A percentile compares a stretch with the other conserved stretches of the same genome.
phyloP scores from a whole-genome alignment of 768 basidiomycete genomes.

The Paxillus involutus region DNA sequence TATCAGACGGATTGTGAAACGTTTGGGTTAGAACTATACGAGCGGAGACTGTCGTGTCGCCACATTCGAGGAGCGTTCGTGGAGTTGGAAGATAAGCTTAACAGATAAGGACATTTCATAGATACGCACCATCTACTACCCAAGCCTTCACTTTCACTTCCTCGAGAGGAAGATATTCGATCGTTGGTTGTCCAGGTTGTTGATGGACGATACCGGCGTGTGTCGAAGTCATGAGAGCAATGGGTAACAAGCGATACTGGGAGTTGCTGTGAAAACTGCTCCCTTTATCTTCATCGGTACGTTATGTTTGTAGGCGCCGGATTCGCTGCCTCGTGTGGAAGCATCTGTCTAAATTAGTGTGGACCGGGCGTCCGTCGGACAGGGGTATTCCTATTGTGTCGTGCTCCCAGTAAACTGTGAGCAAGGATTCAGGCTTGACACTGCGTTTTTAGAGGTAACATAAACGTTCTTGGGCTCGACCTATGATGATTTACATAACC shows the following conservation, averaged over 20 bases:
- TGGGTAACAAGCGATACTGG: background rate
- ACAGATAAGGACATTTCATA: background rate
- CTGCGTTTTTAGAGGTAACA: too few relatives aligned
- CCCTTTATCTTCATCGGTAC: conserved; percentile 10
- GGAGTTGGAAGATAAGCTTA: background rate
- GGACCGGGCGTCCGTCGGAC: too few relatives aligned
- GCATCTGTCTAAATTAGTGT: too few relatives aligned
- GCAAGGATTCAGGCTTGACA: too few relatives aligned
- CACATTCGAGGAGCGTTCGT: background rate
- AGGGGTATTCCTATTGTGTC: too few relatives aligned
- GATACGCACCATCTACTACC: conserved; percentile 42
- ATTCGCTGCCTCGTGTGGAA: too few relatives aligned
- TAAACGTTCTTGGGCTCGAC: too few relatives aligned
- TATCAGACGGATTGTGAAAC: conserved; percentile 38
- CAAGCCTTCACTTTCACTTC: conserved; percentile 40
- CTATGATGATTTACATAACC: too few relatives aligned
- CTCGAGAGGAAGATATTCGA: conserved; percentile 40
- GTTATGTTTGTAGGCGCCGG: too few relatives aligned
- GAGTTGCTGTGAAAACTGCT: conserved; percentile 4
- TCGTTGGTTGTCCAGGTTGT: conserved; percentile 15
- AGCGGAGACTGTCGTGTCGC: conserved; percentile 38
- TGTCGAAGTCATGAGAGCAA: conserved; percentile 13
- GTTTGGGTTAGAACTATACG: conserved; percentile 40
- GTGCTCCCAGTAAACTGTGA: too few relatives aligned
- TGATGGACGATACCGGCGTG: conserved; percentile 33